Evolutionary conservation across 1,139 yeast genomes (phyloP), one percentile per base, ranked within the genome.

Genomic region (Meyerozyma smithsonii): DNA sequence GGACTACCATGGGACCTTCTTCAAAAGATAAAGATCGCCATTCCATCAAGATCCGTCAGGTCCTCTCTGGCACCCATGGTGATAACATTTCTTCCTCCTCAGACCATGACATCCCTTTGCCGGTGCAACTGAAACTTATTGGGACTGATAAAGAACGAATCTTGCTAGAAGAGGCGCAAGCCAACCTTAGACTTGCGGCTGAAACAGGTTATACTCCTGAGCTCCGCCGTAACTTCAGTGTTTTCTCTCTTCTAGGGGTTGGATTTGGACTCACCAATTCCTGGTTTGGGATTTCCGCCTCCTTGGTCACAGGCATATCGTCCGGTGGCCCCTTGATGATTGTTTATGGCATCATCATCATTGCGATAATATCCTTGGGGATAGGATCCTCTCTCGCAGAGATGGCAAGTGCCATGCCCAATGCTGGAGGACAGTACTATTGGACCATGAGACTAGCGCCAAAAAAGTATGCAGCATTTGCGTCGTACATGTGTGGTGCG

Each of bases 221-320:
- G 12, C 32, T 28, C 15, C 32, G 32, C 4, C 45, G 32, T 28
- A 28, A 28, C 18, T 49, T 5, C 21, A 28, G 23, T 8, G 24
- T 35, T 6, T 23, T 20, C 4, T 19, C 37, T 8, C 26, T 35
- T 12, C 17, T 79, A 19, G 84, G 84, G 43, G 81, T 81, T 43
- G 86, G 86, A 4, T 81, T 81, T 51, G 85, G 85, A 18, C 59
- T 81, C 42, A 81, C 87, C 20, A 80, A 80, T 61, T 79, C 84
- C 7, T 80, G 86, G 86, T 77, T 79, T 45, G 85, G 86, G 44
- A 77, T 79, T 40, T 77, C 83, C 12, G 80, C 84, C 2, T 75
- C 84, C 10, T 67, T 80, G 56, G 69, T 79, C 42, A 76, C 84
- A 16, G 83, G 84, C 52, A 78, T 80, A 42, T 64, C 70, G 42